Evolutionary conservation across 371 early-diverging fungal genomes (phyloP).

Genomic region (Lichtheimia hyalospora): DNA sequence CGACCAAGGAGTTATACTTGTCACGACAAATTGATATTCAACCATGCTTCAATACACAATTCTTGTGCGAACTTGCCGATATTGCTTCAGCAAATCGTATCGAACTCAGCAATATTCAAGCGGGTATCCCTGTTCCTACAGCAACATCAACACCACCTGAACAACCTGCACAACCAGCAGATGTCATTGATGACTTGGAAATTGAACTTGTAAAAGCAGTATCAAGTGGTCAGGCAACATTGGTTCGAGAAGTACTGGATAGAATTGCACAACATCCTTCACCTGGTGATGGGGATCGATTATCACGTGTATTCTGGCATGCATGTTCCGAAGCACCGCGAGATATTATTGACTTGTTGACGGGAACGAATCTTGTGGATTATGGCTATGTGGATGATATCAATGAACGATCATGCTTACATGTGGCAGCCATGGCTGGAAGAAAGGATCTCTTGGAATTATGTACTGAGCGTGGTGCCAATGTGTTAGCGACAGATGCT

Average conservation of each 20-base stretch:
- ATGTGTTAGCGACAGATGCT: conserved; percentile 72
- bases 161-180: conserved; percentile 7
- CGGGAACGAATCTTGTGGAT: conserved; percentile 65
- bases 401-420: conserved; percentile 84
- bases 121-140: conserved; percentile 33
- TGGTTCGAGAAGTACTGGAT: conserved; percentile 62
- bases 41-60: conserved; percentile 92
- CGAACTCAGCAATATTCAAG: conserved; percentile 59
- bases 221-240: conserved; percentile 43
- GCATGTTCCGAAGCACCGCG: conserved; percentile 72
- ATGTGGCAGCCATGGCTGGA: conserved; percentile 86
- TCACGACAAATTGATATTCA: conserved; percentile 94
- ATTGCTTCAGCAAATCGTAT: conserved; percentile 66
- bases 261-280: conserved; percentile 47
- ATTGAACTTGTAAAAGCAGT: conserved; percentile 60
- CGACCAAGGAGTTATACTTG: conserved; percentile 93
- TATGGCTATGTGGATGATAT: conserved; percentile 88
- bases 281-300: conserved; percentile 48
- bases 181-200: conserved; percentile 63
- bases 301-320: conserved; percentile 82
- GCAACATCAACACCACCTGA: background rate
- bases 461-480: conserved; percentile 61
- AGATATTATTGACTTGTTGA: conserved; percentile 59
- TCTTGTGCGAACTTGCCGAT: conserved; percentile 87
- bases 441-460: conserved; percentile 60